Conservation (phyloP, 768 basidiomycete species). For the Solioccasus polychromus region DNA sequence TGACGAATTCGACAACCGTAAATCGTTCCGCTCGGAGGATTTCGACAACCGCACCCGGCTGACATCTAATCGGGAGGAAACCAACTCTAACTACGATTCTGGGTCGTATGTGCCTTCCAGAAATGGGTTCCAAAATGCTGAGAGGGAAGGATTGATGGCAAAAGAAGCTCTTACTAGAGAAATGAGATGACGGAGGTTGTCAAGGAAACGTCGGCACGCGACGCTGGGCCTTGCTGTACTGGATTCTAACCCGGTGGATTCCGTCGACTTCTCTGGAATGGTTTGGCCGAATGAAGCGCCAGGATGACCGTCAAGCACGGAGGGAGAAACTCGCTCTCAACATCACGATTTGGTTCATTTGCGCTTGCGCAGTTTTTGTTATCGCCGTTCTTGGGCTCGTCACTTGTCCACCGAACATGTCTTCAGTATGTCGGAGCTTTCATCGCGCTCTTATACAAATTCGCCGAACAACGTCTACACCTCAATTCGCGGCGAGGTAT, state of each 20-base stretch:
- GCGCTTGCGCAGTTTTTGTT: slow-evolving; percentile 86
- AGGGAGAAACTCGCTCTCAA: slow-evolving; percentile 95
- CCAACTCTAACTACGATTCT: slow-evolving; percentile 78
- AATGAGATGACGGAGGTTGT: slow-evolving; percentile 82
- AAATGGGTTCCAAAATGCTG: slow-evolving; percentile 90
- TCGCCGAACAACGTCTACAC: slow-evolving; percentile 76
- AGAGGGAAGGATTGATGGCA: slow-evolving; percentile 67
- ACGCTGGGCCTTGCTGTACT: slow-evolving; percentile 84
- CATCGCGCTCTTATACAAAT: slow-evolving; percentile 57
- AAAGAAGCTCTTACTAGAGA: slow-evolving; percentile 86
- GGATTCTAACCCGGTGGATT: slow-evolving; percentile 90
- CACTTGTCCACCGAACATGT: slow-evolving; percentile 94
- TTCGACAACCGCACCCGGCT: slow-evolving; percentile 77
- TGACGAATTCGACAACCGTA: slow-evolving; percentile 73
- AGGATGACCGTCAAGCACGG: slow-evolving; percentile 95
- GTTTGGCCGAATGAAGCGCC: slow-evolving; percentile 89
- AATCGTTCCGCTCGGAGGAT: slow-evolving; percentile 71
- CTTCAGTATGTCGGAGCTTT: slow-evolving; percentile 75
- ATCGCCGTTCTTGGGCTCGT: slow-evolving; percentile 83
- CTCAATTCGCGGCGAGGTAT: slow-evolving; percentile 90
- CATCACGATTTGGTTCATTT: slow-evolving; percentile 93
- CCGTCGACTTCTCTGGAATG: slow-evolving; percentile 67
- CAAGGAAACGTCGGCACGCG: slow-evolving; percentile 74
- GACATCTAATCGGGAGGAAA: slow-evolving; percentile 75
- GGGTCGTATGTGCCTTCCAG: slow-evolving; percentile 92